Conservation (phyloP, 2,329 filamentous ascomycete genomes). For the Colletotrichum orchidophilum region DNA sequence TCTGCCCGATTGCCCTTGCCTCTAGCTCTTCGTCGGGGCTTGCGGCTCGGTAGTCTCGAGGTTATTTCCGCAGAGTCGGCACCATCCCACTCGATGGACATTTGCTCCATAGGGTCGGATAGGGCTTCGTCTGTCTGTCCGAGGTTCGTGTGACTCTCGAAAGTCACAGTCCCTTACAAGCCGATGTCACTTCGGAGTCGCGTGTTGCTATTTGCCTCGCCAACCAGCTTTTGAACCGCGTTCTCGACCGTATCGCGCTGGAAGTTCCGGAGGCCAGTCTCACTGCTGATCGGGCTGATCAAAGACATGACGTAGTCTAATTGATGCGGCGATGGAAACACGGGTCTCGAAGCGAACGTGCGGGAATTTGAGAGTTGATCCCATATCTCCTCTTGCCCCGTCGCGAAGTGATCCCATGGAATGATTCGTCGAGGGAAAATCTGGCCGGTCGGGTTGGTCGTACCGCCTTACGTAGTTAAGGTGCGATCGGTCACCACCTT, state of each 20-base stretch:
- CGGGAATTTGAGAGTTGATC: constrained; percentile 36
- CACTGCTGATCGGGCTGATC: constrained; percentile 45
- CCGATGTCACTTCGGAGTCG: constrained; percentile 41
- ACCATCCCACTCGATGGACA: constrained; percentile 37
- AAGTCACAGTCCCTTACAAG: constrained; percentile 45
- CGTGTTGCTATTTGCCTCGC: constrained; percentile 39
- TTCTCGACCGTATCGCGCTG: constrained; percentile 47
- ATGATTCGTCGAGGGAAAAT: constrained; percentile 47
- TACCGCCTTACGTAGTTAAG: constrained; percentile 45
- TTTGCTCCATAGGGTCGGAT: constrained; percentile 38
- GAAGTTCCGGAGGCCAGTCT: constrained; percentile 45
- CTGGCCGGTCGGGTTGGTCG: constrained; percentile 44
- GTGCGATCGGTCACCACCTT: constrained; percentile 43
- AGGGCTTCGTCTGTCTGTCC: constrained; percentile 37
- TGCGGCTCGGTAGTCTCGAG: no score
- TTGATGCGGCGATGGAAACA: constrained; percentile 40
- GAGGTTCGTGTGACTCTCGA: constrained; percentile 49
- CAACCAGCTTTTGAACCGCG: constrained; percentile 45
- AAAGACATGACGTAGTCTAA: constrained; percentile 44
- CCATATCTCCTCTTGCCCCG: constrained; percentile 44
- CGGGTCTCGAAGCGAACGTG: constrained; percentile 39
- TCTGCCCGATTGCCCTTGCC: no score
- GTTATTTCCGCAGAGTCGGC: no score
- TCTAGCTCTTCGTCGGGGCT: no score
- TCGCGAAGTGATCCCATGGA: constrained; percentile 45